Conservation (phyloP, 345 rosid genomes). For the Ceriops tagal region DNA sequence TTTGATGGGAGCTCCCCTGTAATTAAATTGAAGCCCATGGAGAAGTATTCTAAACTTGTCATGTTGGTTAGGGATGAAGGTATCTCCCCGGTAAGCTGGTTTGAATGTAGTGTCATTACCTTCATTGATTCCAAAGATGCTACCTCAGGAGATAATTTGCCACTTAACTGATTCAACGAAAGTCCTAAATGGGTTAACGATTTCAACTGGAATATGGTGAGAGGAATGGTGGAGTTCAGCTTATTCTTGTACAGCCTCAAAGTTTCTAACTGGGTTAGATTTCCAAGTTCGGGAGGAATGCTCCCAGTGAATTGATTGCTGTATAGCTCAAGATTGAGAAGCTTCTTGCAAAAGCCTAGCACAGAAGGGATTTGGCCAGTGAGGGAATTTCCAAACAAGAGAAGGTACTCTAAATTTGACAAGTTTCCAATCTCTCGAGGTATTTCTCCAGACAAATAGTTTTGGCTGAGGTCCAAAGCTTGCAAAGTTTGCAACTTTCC, state of each 20-base stretch:
- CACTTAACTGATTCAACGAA: conserved; percentile 56
- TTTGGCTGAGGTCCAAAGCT: conserved; percentile 49
- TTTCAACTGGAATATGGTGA: conserved; percentile 49
- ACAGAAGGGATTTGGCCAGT: conserved; percentile 62
- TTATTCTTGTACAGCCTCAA: conserved; percentile 48
- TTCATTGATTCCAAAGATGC: conserved; percentile 52
- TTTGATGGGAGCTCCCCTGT: conserved; percentile 58
- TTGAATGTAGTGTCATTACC: conserved; percentile 62
- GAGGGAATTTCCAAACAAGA: conserved; percentile 44
- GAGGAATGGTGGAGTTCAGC: conserved; percentile 68
- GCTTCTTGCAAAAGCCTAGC: conserved; percentile 52
- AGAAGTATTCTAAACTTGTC: conserved; percentile 55
- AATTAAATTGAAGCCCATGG: conserved; percentile 54
- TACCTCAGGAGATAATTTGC: conserved; percentile 49
- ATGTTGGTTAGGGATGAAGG: conserved; percentile 60
- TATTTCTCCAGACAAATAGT: conserved; percentile 55
- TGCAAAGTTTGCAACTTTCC: conserved; percentile 50
- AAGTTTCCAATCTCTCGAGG: conserved; percentile 70
- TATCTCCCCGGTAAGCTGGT: conserved; percentile 54
- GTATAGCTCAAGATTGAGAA: conserved; percentile 50
- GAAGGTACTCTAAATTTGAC: conserved; percentile 42
- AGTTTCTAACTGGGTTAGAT: conserved; percentile 41
- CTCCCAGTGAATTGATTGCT: conserved; percentile 49
- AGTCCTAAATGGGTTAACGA: conserved; percentile 55
- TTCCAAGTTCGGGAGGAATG: conserved; percentile 70